Conservation (phyloP, 1,139 yeast genomes). For the Yamadazyma jaroonii region DNA sequence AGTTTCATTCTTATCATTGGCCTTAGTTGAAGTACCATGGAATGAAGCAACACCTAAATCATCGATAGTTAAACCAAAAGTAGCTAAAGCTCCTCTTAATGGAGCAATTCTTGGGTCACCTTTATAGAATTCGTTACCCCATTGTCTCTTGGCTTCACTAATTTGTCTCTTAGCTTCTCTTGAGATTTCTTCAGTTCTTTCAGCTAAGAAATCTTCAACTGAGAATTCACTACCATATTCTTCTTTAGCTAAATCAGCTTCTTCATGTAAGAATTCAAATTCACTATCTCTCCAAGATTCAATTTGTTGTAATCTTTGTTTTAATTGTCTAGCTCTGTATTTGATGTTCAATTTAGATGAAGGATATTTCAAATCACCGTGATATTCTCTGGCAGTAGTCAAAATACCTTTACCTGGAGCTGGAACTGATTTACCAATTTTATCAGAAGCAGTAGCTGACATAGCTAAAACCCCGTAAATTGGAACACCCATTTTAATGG, state of each 20-base stretch:
- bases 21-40: constrained; percentile 99
- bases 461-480: constrained; percentile 92
- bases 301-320: constrained; percentile 73
- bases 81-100: constrained; percentile 92
- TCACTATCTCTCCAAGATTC: constrained; percentile 85
- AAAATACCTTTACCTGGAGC: constrained; percentile 99
- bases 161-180: constrained; percentile 85
- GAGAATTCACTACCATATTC: constrained; percentile 62
- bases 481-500: constrained; percentile 98
- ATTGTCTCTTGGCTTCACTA: constrained; percentile 84
- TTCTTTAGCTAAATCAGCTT: constrained; percentile 58
- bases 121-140: constrained; percentile 94
- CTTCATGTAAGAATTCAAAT: constrained; percentile 50
- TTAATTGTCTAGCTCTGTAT: constrained; percentile 92
- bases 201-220: constrained; percentile 56
- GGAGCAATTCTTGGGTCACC: constrained; percentile 95
- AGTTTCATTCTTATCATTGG: constrained; percentile 97
- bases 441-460: constrained; percentile 96
- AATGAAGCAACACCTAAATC: constrained; percentile 97
- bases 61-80: constrained; percentile 88
- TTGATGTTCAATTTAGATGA: constrained; percentile 82
- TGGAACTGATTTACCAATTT: constrained; percentile 98
- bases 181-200: constrained; percentile 83
- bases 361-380: constrained; percentile 77
- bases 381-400: constrained; percentile 95